Evolutionary conservation across 2,329 filamentous ascomycete species (phyloP), one percentile per base, ranked within the genome.

Genomic region (Lasiodiplodia hormozganensis): DNA sequence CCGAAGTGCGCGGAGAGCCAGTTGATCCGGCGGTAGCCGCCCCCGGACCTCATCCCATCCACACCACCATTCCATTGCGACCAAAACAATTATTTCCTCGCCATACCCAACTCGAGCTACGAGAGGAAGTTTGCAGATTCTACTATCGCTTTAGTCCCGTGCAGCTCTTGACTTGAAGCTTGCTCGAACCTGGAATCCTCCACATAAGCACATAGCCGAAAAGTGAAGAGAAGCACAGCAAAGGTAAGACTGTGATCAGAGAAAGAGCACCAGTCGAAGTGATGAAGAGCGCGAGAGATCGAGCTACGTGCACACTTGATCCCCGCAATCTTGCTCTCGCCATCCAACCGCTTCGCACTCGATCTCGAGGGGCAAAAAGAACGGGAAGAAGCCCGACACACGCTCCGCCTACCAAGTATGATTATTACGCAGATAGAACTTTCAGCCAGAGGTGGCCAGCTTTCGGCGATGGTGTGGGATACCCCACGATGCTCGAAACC

Each of bases 21-120:
- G 60, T 64, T 64, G 60, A 64, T 64, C 60, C 60, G 60, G 21
- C 54, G n/a, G 21, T n/a, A 34, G 2, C 18, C 16, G 25, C 31
- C 40, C 25, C 12, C 18, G 25, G 34, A 21, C 34, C 21, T 36
- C 47, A 49, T 34, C 40, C 10, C 43, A 8, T 3, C 16, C n/a
- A 18, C 16, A 11, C n/a, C 40, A 11, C 4, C 16, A n/a, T 43
- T 43, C 18, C 14, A 1, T n/a, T 18, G 5, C 14, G 38, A 43
- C 38, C 12, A 43, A 18, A 28, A 28, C 18, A 47, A 47, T 7
- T 21, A 47, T n/a, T 47, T n/a, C 6, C 40, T 21, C 43, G 6
- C 16, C n/a, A 3, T 21, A 4, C 8, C n/a, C n/a, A 18, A 2
- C 10, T 21, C 11, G n/a, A 1, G n/a, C 18, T 10, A 47, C 7